A percentile compares a stretch with the other conserved stretches of the same genome.
Evolutionary conservation across 2,329 filamentous ascomycete species (phyloP).

Genomic region (Talaromyces verruculosus): DNA sequence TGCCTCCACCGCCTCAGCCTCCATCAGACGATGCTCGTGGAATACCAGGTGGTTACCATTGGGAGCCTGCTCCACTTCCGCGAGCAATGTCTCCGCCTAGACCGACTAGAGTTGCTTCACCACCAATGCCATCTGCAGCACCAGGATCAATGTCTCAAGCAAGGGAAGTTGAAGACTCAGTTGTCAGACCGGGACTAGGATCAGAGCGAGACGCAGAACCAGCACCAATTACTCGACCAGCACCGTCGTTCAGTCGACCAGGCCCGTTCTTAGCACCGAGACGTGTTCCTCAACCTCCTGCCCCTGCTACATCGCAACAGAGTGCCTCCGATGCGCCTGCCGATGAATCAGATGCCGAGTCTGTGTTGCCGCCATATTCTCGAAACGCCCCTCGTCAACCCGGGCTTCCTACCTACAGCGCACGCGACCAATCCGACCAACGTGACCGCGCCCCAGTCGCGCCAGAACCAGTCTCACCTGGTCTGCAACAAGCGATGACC

Average conservation of each 20-base stretch:
- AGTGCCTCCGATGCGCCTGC: neutral
- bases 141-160: neutral
- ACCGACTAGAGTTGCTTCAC: neutral
- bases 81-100: neutral
- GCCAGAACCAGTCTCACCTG: conserved; percentile 63
- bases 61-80: neutral
- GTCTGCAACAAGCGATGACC: conserved; percentile 61
- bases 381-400: conserved; percentile 46
- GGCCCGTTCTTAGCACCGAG: conserved; percentile 1
- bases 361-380: conserved; percentile 55
- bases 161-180: neutral
- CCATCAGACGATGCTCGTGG: neutral
- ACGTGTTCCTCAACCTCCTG: conserved; percentile 1
- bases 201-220: neutral
- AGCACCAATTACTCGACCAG: neutral
- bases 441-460: conserved; percentile 42
- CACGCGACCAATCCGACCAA: conserved; percentile 24
- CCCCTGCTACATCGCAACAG: neutral
- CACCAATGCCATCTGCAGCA: neutral
- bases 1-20: neutral
- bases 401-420: conserved; percentile 55
- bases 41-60: conserved; percentile 11
- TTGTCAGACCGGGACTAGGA: neutral
- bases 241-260: conserved; percentile 12
- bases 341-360: conserved; percentile 9